These are phyloP conservation scores for Cutaneotrichosporon sp. DNA, from an alignment of 1,284 basidiomycete genomes.

Conservation along the genomic window DNA sequence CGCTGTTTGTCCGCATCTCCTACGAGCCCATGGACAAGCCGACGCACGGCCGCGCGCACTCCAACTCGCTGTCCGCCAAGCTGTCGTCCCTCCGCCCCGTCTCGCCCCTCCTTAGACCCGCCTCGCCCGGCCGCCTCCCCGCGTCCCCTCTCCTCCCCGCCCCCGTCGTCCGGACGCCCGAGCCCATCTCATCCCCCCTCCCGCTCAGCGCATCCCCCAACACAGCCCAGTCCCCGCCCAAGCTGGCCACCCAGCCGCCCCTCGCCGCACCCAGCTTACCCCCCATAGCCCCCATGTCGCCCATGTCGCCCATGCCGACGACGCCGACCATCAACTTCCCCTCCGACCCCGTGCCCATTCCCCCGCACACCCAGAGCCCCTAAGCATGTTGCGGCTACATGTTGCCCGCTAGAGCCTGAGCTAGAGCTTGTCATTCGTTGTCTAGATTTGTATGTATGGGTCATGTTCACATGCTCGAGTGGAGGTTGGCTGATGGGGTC, in stretches of 20 bases:
- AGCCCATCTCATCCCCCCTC: neutral
- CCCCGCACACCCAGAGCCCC: neutral
- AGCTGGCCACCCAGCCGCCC: neutral
- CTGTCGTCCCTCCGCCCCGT: slow-evolving; percentile 4
- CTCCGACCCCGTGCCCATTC: neutral
- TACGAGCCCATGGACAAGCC: slow-evolving; percentile 32
- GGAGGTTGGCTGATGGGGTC: too few species aligned
- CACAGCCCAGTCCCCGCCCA: neutral
- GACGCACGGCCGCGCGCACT: slow-evolving; percentile 63
- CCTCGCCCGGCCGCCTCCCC: neutral
- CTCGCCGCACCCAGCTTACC: neutral
- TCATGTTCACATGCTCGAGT: too few species aligned
- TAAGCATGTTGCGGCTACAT: neutral
- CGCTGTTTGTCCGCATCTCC: slow-evolving; percentile 66
- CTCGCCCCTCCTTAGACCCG: neutral
- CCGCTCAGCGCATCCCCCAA: neutral
- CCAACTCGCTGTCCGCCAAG: slow-evolving; percentile 64
- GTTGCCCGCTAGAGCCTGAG: neutral
- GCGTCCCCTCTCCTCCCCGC: neutral
- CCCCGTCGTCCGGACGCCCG: neutral
- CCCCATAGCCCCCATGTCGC: neutral
- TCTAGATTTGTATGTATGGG: neutral
- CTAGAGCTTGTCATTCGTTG: neutral
- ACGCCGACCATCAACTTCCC: neutral
- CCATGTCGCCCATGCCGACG: neutral